These are phyloP conservation scores for Puccinia coronata DNA, from an alignment of 1,284 basidiomycete genomes.

Conservation along the genomic window DNA sequence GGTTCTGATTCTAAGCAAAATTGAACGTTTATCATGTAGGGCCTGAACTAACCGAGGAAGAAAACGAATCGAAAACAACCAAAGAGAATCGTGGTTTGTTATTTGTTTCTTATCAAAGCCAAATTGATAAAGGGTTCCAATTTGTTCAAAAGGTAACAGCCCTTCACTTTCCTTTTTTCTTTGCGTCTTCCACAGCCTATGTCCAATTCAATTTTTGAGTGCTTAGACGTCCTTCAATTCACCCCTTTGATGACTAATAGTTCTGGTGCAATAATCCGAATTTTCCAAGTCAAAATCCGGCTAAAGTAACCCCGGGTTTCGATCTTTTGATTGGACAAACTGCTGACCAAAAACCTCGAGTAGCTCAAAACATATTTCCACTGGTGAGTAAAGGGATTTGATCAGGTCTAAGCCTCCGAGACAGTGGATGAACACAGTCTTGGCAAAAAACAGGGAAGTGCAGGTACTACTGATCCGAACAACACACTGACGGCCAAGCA, in stretches of 20 bases:
- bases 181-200: no score
- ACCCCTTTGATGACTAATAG: no score
- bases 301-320: constrained; percentile 38
- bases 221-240: no score
- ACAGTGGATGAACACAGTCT: no score
- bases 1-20: not conserved
- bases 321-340: constrained; percentile 47
- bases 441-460: constrained; percentile 8
- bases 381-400: not conserved
- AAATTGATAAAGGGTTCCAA: constrained; percentile 45
- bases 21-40: constrained; percentile 10
- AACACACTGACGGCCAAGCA: constrained; percentile 24
- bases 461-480: constrained; percentile 45
- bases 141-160: constrained; percentile 46
- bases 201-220: no score
- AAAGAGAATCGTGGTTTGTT: constrained; percentile 45
- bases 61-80: constrained; percentile 33
- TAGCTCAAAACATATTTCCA: constrained; percentile 43
- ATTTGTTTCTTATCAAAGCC: constrained; percentile 48
- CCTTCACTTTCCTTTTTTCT: not conserved
- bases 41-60: constrained; percentile 36
- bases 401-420: no score
- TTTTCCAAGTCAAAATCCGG: constrained; percentile 30
- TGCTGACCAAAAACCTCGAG: constrained; percentile 16
- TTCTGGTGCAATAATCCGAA: constrained; percentile 42